These are phyloP conservation scores for Melastoma malabathricum DNA, from an alignment of 345 rosid species.

Conservation along the genomic window DNA sequence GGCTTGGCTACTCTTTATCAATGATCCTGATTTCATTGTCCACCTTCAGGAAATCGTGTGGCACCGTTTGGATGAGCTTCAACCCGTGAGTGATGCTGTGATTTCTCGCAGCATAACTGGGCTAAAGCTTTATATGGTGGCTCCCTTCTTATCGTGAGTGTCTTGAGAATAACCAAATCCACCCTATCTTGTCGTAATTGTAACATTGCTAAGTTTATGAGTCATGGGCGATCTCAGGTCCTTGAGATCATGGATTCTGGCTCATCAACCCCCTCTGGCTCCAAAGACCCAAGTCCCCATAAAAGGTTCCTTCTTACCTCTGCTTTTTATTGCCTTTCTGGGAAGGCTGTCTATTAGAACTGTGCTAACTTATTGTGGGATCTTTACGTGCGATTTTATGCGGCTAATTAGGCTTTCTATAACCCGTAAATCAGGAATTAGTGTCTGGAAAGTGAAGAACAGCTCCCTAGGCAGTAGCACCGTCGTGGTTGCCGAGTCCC, in stretches of 20 bases:
- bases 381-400: conserved; percentile 1
- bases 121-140: conserved; percentile 92
- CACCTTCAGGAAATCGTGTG: conserved; percentile 82
- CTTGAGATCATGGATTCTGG: conserved; percentile 58
- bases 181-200: too few species aligned
- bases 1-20: too few species aligned
- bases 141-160: conserved; percentile 83
- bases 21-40: not conserved
- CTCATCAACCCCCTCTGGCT: conserved; percentile 39
- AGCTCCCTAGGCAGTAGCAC: conserved; percentile 30
- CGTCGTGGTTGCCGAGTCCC: conserved; percentile 28
- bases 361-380: too few species aligned
- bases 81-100: conserved; percentile 56
- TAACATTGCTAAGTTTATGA: not conserved
- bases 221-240: conserved; percentile 30
- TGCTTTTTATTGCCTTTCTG: not conserved
- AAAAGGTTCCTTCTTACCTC: conserved; percentile 33
- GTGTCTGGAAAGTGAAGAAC: conserved; percentile 77
- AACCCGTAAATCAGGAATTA: conserved; percentile 26
- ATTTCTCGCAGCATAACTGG: conserved; percentile 81
- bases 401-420: not conserved
- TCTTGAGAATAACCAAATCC: not conserved
- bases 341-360: not conserved
- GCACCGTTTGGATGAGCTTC: conserved; percentile 86
- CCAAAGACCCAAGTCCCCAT: conserved; percentile 51